Evolutionary conservation across 1,139 yeast species (phyloP).

Genomic region (Sugiyamaella paludigena): DNA sequence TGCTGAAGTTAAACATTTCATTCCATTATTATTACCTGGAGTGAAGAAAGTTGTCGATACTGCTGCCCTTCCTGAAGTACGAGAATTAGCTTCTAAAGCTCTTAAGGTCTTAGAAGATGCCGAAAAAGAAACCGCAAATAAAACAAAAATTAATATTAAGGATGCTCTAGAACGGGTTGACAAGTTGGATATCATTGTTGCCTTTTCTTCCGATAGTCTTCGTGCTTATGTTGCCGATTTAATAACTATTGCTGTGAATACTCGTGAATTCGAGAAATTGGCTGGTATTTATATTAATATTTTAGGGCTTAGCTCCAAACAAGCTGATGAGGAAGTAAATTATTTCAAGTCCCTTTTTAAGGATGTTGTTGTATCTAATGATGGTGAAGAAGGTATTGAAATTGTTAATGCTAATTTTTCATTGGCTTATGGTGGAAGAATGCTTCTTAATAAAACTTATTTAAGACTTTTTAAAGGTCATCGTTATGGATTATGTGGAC

Average conservation of each 20-base stretch:
- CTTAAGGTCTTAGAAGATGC: conserved; percentile 78
- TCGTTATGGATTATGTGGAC: conserved; percentile 96
- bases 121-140: conserved; percentile 63
- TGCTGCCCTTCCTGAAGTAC: conserved; percentile 94
- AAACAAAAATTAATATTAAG: conserved; percentile 62
- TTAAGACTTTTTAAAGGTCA: conserved; percentile 89
- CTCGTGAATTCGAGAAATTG: conserved; percentile 84
- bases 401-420: conserved; percentile 94
- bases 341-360: conserved; percentile 64
- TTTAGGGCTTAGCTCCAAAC: conserved; percentile 41
- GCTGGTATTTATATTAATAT: conserved; percentile 46
- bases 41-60: conserved; percentile 82
- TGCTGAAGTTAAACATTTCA: conserved; percentile 81
- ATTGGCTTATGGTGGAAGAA: conserved; percentile 94
- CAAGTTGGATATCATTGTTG: too few relatives aligned
- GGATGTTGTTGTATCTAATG: conserved; percentile 56
- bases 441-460: conserved; percentile 90
- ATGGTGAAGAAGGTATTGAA: conserved; percentile 71
- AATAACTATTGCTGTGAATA: conserved; percentile 73
- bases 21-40: conserved; percentile 87
- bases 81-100: conserved; percentile 90
- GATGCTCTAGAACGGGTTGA: conserved; percentile 49
- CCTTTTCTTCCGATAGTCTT: conserved; percentile 32
- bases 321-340: conserved; percentile 48
- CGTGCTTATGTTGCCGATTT: conserved; percentile 54